These are phyloP conservation scores for Penicillium arizonense DNA, from an alignment of 495 filamentous ascomycete species.

Conservation along the genomic window DNA sequence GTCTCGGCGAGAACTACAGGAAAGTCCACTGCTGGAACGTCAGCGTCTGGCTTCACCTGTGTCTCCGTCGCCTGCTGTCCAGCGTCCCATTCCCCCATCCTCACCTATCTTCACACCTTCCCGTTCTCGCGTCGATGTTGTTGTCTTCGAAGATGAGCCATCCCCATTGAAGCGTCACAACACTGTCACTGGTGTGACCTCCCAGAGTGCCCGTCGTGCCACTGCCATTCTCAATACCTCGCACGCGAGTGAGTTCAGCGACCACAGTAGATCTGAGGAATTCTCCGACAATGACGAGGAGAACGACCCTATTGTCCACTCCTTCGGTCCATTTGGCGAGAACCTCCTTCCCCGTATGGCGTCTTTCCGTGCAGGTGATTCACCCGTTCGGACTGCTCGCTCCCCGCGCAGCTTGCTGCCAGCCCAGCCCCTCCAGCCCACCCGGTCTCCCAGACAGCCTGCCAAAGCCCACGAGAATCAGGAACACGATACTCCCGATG, in stretches of 20 bases:
- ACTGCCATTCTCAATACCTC: slow-evolving; percentile 37
- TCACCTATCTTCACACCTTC: slow-evolving; percentile 41
- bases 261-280: slow-evolving; percentile 54
- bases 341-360: slow-evolving; percentile 78
- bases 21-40: slow-evolving; percentile 67
- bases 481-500: slow-evolving; percentile 24
- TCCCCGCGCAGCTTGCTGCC: slow-evolving; percentile 29
- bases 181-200: slow-evolving; percentile 21
- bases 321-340: slow-evolving; percentile 84
- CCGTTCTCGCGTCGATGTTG: slow-evolving; percentile 46
- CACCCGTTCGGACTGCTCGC: slow-evolving; percentile 47
- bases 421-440: slow-evolving; percentile 36
- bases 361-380: slow-evolving; percentile 60
- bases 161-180: slow-evolving; percentile 38
- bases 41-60: slow-evolving; percentile 65
- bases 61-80: slow-evolving; percentile 67
- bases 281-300: slow-evolving; percentile 85
- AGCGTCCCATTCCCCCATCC: slow-evolving; percentile 41
- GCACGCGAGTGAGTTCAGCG: slow-evolving; percentile 59
- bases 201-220: slow-evolving; percentile 26
- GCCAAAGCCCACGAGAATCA: slow-evolving; percentile 21
- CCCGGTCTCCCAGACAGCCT: slow-evolving; percentile 36
- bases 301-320: slow-evolving; percentile 87
- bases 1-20: slow-evolving; percentile 31
- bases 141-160: slow-evolving; percentile 62